Conservation (phyloP, 1,284 basidiomycete genomes). For the Chalciporus sp. region DNA sequence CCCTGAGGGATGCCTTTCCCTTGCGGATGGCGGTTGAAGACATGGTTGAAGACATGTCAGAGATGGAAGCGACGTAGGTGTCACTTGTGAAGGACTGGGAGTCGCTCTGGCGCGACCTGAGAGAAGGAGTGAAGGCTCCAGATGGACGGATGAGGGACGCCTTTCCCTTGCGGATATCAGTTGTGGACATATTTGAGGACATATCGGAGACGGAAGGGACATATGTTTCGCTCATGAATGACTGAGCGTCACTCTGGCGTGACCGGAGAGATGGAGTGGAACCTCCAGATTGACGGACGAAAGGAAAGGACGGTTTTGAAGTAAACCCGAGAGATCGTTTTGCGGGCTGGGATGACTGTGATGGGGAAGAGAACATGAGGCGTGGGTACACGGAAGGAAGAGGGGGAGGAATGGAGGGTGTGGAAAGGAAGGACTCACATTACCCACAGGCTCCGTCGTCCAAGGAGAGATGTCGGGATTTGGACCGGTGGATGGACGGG, state of each 20-base stretch:
- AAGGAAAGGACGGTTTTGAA: slow-evolving; percentile 41
- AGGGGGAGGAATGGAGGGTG: neutral
- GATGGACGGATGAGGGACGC: slow-evolving; percentile 31
- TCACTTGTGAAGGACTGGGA: slow-evolving; percentile 39
- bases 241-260: slow-evolving; percentile 45
- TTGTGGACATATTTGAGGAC: slow-evolving; percentile 15
- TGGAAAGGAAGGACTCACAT: slow-evolving; percentile 1
- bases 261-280: slow-evolving; percentile 35
- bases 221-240: slow-evolving; percentile 34
- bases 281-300: slow-evolving; percentile 33
- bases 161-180: slow-evolving; percentile 36
- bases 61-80: slow-evolving; percentile 33
- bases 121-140: slow-evolving; percentile 32
- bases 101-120: slow-evolving; percentile 42
- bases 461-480: slow-evolving; percentile 31
- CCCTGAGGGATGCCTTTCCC: slow-evolving; percentile 34
- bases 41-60: slow-evolving; percentile 28
- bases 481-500: neutral
- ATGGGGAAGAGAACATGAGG: neutral
- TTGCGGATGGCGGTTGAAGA: slow-evolving; percentile 28
- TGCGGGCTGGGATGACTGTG: slow-evolving; percentile 8
- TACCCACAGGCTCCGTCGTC: slow-evolving; percentile 20
- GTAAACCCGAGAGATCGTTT: slow-evolving; percentile 31
- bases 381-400: slow-evolving; percentile 16
- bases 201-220: slow-evolving; percentile 33